Evolutionary conservation across 805 yeast species (phyloP).

Genomic region (Ogataea trehalophila): DNA sequence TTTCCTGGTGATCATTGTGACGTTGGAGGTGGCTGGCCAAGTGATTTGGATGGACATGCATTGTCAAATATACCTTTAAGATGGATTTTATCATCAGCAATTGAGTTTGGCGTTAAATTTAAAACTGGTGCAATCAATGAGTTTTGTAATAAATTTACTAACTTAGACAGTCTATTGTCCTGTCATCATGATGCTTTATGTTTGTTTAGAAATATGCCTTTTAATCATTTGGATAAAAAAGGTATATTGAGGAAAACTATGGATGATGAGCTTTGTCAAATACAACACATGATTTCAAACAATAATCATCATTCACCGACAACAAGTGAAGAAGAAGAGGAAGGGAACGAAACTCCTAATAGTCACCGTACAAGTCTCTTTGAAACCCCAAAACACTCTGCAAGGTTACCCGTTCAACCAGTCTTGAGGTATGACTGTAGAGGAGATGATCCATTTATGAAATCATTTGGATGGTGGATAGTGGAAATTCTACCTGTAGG

Average conservation of each 20-base stretch:
- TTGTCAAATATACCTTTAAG: constrained; percentile 49
- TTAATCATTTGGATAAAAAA: constrained; percentile 9
- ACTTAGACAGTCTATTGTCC: constrained; percentile 39
- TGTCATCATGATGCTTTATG: constrained; percentile 48
- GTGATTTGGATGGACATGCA: constrained; percentile 39
- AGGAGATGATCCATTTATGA: constrained; percentile 28
- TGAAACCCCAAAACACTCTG: constrained; percentile 7
- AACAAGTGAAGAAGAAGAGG: not conserved
- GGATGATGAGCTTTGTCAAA: no score
- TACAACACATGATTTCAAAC: no score
- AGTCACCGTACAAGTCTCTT: constrained; percentile 6
- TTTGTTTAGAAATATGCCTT: constrained; percentile 14
- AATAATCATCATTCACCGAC: not conserved
- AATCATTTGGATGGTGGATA: constrained; percentile 52
- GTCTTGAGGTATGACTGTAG: constrained; percentile 33
- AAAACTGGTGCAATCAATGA: constrained; percentile 35
- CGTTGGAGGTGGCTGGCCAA: constrained; percentile 63
- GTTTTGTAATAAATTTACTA: constrained; percentile 36
- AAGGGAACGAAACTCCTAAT: not conserved
- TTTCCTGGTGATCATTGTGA: constrained; percentile 70
- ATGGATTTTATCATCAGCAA: constrained; percentile 57
- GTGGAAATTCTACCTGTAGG: constrained; percentile 59
- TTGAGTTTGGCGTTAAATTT: constrained; percentile 45
- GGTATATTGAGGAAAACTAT: no score
- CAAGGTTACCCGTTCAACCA: constrained; percentile 19